Evolutionary conservation across 75 land plant genomes (phyloP).

Genomic region (Cryptomeria japonica): DNA sequence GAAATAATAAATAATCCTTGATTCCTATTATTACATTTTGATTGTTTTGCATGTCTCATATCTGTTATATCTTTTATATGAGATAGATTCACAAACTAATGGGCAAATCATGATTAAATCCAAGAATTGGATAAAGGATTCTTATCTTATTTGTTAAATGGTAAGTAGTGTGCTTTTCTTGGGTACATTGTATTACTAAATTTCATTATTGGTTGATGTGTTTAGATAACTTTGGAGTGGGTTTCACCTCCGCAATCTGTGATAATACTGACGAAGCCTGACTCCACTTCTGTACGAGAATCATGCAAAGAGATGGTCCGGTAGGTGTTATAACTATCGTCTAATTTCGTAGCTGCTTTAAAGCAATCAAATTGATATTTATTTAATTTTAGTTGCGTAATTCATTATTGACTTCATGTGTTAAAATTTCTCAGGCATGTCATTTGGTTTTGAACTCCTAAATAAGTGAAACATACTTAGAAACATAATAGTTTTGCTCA

Average conservation of each 20-base stretch:
- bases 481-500: not conserved
- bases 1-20: no score
- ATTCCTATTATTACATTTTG: not conserved
- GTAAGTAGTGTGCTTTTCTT: not conserved
- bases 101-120: not conserved
- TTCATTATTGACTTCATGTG: not conserved
- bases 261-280: slow-evolving; percentile 83
- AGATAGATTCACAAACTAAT: not conserved
- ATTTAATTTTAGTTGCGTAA: not conserved
- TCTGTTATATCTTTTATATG: not conserved
- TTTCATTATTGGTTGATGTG: not conserved
- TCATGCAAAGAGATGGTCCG: slow-evolving; percentile 84
- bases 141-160: not conserved
- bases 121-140: not conserved
- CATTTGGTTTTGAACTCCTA: not conserved
- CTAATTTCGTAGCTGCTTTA: not conserved
- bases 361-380: not conserved
- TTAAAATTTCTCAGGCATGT: not conserved
- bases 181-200: not conserved
- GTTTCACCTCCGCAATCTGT: slow-evolving; percentile 87
- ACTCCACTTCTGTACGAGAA: slow-evolving; percentile 61
- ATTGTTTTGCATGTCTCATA: not conserved
- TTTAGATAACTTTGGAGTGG: slow-evolving; percentile 91
- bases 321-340: slow-evolving; percentile 28
- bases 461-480: not conserved